phyloP scores from a whole-genome alignment of 352 stramenopile genomes.

The Phytophthora citrophthora region DNA sequence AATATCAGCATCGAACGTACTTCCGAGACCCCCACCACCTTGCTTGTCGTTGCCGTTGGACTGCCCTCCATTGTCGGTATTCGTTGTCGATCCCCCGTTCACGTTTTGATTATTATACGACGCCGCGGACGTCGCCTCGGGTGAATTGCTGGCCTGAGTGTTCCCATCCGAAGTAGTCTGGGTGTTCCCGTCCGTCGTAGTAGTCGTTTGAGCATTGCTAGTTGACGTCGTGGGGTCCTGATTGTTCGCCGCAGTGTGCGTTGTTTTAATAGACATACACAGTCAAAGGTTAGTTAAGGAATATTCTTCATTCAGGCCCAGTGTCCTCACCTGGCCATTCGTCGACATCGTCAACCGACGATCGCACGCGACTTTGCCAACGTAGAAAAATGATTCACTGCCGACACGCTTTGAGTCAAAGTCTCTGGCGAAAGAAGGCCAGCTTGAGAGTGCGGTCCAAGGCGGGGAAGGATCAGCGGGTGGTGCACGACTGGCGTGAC shows the following conservation, averaged over 20 bases:
- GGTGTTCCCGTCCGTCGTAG: conserved; percentile 21
- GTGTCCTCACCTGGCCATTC: conserved; percentile 25
- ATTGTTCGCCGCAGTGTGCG: conserved; percentile 5
- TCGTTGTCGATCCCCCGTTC: conserved; percentile 14
- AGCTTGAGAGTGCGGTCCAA: conserved; percentile 13
- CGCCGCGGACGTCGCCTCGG: conserved; percentile 17
- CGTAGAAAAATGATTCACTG: not conserved
- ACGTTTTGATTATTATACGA: conserved; percentile 20
- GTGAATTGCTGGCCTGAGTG: conserved; percentile 17
- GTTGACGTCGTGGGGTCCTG: conserved; percentile 23
- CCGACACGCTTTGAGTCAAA: not conserved
- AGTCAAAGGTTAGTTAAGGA: conserved; percentile 16
- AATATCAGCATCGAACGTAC: conserved; percentile 7
- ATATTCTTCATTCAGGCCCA: not conserved
- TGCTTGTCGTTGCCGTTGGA: conserved; percentile 19
- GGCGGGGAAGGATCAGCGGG: conserved; percentile 5
- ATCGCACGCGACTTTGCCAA: not conserved
- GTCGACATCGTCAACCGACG: conserved; percentile 17
- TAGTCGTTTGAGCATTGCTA: conserved; percentile 27
- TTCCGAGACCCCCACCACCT: conserved; percentile 20
- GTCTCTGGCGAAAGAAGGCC: conserved; percentile 6
- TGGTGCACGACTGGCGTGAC: conserved; percentile 23
- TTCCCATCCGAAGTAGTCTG: conserved; percentile 23
- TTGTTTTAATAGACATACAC: conserved; percentile 1
- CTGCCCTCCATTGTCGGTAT: conserved; percentile 24